Evolutionary conservation across 495 filamentous ascomycete species (phyloP).

Genomic region (Penicillium mononematosum): DNA sequence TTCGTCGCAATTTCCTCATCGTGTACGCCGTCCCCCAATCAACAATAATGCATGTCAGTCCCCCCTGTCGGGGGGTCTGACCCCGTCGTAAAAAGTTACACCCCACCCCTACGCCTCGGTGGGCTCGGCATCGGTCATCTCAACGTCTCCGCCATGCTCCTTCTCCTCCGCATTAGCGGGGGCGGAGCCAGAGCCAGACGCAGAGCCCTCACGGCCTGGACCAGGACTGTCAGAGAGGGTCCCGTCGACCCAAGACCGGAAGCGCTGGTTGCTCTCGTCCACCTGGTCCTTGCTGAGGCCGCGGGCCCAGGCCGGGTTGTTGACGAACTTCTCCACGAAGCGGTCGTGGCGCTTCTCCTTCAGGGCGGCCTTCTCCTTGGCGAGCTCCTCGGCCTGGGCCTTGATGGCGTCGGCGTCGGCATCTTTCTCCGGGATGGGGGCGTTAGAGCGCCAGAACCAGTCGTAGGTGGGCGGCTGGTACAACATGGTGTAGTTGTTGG

Average conservation of each 20-base stretch:
- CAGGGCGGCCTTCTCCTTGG: slow-evolving; percentile 43
- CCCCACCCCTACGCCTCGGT: slow-evolving; percentile 10
- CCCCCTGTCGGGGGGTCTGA: neutral
- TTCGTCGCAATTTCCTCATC: slow-evolving; percentile 30
- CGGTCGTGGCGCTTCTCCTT: slow-evolving; percentile 58
- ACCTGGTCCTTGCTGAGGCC: slow-evolving; percentile 68
- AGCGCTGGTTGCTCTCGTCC: slow-evolving; percentile 63
- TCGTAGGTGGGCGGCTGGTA: slow-evolving; percentile 70
- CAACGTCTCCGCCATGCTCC: slow-evolving; percentile 29
- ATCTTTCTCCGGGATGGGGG: slow-evolving; percentile 22
- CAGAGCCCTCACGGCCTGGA: slow-evolving; percentile 16
- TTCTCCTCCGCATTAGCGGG: slow-evolving; percentile 8
- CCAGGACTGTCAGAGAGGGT: slow-evolving; percentile 24
- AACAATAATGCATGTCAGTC: slow-evolving; percentile 19
- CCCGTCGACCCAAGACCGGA: slow-evolving; percentile 47
- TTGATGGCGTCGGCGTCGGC: slow-evolving; percentile 24
- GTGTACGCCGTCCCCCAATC: slow-evolving; percentile 19
- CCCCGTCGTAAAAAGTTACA: slow-evolving; percentile 7
- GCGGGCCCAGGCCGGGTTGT: slow-evolving; percentile 75
- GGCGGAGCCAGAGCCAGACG: slow-evolving; percentile 14
- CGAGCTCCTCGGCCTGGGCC: slow-evolving; percentile 44
- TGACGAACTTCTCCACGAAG: slow-evolving; percentile 69
- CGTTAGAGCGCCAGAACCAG: slow-evolving; percentile 51
- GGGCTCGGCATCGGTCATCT: slow-evolving; percentile 40
- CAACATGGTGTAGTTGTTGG: slow-evolving; percentile 77